Evolutionary conservation across 2,329 filamentous ascomycete genomes (phyloP).

Genomic region (Nigrospora sphaerica): DNA sequence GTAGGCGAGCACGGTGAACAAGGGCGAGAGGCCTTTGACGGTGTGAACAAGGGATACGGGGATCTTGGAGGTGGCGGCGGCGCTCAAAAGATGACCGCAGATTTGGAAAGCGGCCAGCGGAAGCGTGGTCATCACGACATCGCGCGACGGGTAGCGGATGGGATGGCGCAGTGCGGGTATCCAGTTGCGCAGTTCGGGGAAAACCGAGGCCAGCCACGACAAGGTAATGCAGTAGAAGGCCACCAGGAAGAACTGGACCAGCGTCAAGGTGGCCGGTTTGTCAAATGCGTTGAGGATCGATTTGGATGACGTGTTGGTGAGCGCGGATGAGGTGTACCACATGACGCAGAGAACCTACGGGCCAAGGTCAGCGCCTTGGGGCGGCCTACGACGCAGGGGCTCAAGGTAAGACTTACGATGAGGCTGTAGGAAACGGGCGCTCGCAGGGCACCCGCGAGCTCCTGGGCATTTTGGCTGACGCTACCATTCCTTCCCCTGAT

Average conservation of each 20-base stretch:
- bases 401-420: slow-evolving; percentile 54
- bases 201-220: slow-evolving; percentile 66
- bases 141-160: slow-evolving; percentile 71
- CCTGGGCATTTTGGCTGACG: slow-evolving; percentile 86
- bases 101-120: slow-evolving; percentile 91
- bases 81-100: slow-evolving; percentile 86
- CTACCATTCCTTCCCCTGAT: slow-evolving; percentile 77
- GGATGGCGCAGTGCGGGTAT: slow-evolving; percentile 79
- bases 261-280: slow-evolving; percentile 83
- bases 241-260: slow-evolving; percentile 91
- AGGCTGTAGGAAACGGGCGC: slow-evolving; percentile 85
- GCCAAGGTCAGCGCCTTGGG: slow-evolving; percentile 13
- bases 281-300: slow-evolving; percentile 88
- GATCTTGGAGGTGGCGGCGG: slow-evolving; percentile 88
- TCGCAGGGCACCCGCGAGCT: slow-evolving; percentile 83
- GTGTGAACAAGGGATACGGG: slow-evolving; percentile 96
- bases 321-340: slow-evolving; percentile 92
- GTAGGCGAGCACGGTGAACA: slow-evolving; percentile 94
- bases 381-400: slow-evolving; percentile 2
- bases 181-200: slow-evolving; percentile 61
- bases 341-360: slow-evolving; percentile 71
- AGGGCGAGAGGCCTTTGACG: slow-evolving; percentile 91
- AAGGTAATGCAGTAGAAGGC: slow-evolving; percentile 78
- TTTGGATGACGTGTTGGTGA: slow-evolving; percentile 97
- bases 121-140: slow-evolving; percentile 81